Evolutionary conservation across 768 basidiomycete species (phyloP).

Genomic region (Termitomyces sp.): DNA sequence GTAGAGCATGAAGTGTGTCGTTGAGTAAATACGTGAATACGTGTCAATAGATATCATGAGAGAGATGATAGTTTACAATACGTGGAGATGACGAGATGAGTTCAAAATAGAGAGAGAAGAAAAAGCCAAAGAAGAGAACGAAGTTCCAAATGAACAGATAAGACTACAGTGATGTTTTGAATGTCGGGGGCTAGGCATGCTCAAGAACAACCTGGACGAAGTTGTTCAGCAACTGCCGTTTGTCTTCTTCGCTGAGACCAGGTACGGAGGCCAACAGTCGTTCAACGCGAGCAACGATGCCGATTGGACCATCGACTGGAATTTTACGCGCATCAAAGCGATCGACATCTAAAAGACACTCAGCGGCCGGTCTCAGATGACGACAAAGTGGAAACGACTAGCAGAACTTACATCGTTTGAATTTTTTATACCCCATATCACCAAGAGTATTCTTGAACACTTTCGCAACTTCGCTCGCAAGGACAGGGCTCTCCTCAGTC

Average conservation of each 20-base stretch:
- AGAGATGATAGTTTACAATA: slow-evolving; percentile 9
- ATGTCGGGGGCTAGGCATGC: slow-evolving; percentile 27
- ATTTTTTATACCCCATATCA: slow-evolving; percentile 38
- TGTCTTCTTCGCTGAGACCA: slow-evolving; percentile 40
- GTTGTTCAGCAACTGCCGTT: slow-evolving; percentile 49
- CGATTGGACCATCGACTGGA: slow-evolving; percentile 68
- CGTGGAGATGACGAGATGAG: slow-evolving; percentile 1
- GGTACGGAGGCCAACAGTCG: slow-evolving; percentile 49
- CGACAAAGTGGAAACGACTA: slow-evolving; percentile 5
- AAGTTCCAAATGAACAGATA: not conserved
- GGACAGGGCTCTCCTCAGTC: slow-evolving; percentile 22
- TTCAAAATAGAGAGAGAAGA: slow-evolving; percentile 6
- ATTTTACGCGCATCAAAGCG: slow-evolving; percentile 72
- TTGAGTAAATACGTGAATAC: slow-evolving; percentile 1
- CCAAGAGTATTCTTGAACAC: slow-evolving; percentile 42
- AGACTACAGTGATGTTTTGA: not conserved
- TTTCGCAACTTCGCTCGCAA: slow-evolving; percentile 43
- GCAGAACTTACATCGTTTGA: slow-evolving; percentile 59
- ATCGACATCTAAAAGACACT: slow-evolving; percentile 49
- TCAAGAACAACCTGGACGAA: slow-evolving; percentile 58
- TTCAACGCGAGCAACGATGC: slow-evolving; percentile 62
- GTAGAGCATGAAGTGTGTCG: slow-evolving; percentile 1
- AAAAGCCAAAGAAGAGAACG: not conserved
- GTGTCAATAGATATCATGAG: not conserved
- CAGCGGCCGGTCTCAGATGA: slow-evolving; percentile 8